Conservation (phyloP, 2,329 filamentous ascomycete genomes). For the Penicillium sp. region DNA sequence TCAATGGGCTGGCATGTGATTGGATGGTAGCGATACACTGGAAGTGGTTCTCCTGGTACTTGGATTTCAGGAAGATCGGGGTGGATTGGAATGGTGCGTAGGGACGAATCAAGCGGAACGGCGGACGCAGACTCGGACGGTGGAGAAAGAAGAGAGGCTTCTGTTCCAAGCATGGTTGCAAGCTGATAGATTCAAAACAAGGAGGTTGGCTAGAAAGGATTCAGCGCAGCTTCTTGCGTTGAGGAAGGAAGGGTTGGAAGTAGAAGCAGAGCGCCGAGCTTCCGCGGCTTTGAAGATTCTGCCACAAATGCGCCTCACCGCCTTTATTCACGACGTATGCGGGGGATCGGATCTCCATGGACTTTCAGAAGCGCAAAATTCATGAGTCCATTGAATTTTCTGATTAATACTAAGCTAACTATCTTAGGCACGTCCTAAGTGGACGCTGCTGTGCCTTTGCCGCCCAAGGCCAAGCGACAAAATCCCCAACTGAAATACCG, state of each 20-base stretch:
- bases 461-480: not conserved
- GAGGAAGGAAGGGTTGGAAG: not conserved
- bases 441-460: constrained; percentile 7
- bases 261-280: not conserved
- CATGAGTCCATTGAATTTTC: constrained; percentile 2
- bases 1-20: constrained; percentile 40
- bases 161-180: constrained; percentile 23
- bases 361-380: constrained; percentile 8
- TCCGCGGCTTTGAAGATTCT: constrained; percentile 13
- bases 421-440: constrained; percentile 9
- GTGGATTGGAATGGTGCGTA: constrained; percentile 43
- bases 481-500: not conserved
- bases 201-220: not conserved
- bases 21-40: constrained; percentile 39
- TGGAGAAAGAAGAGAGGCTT: constrained; percentile 36
- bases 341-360: constrained; percentile 8
- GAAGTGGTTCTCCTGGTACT: constrained; percentile 37
- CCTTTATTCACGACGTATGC: constrained; percentile 12
- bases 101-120: constrained; percentile 36
- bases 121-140: constrained; percentile 32
- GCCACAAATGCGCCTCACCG: constrained; percentile 17
- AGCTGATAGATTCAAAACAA: not conserved
- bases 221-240: not conserved
- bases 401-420: constrained; percentile 1
- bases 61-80: constrained; percentile 39